These are phyloP conservation scores for Botrytis tulipae DNA, from an alignment of 2,329 filamentous ascomycete genomes.

Conservation along the genomic window DNA sequence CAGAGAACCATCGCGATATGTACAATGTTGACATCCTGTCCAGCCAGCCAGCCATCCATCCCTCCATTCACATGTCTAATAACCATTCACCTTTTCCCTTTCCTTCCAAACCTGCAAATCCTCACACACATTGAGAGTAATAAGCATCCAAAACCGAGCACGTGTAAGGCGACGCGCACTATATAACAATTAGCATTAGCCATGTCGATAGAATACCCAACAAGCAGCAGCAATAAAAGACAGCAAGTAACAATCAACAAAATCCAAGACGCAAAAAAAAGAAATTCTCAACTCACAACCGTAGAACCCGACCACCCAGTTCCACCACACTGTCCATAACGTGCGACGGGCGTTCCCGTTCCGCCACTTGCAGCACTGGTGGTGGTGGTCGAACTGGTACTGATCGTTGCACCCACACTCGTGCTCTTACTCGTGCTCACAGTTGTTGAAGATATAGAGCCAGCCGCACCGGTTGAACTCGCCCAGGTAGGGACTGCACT, in stretches of 20 bases:
- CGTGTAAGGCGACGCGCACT: conserved; percentile 17
- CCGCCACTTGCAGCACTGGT: neutral
- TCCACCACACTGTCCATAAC: conserved; percentile 19
- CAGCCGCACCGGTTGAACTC: neutral
- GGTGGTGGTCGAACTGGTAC: neutral
- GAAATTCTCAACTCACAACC: conserved; percentile 1
- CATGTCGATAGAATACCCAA: neutral
- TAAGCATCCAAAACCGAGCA: neutral
- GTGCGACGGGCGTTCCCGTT: neutral
- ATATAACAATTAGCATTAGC: neutral
- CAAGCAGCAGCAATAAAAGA: neutral
- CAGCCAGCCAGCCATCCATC: neutral
- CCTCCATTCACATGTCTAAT: neutral
- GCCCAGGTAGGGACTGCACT: conserved; percentile 12
- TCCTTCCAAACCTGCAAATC: neutral
- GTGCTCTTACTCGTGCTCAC: neutral
- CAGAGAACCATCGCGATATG: neutral
- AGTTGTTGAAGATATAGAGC: neutral
- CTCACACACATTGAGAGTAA: conserved; percentile 23
- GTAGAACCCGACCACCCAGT: conserved; percentile 8
- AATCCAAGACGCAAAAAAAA: neutral
- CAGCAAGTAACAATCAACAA: too few relatives aligned
- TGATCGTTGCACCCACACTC: neutral
- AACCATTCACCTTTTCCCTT: neutral
- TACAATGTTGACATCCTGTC: neutral